Evolutionary conservation across 768 basidiomycete species (phyloP).

Genomic region (Phanerodontia chrysosporium): DNA sequence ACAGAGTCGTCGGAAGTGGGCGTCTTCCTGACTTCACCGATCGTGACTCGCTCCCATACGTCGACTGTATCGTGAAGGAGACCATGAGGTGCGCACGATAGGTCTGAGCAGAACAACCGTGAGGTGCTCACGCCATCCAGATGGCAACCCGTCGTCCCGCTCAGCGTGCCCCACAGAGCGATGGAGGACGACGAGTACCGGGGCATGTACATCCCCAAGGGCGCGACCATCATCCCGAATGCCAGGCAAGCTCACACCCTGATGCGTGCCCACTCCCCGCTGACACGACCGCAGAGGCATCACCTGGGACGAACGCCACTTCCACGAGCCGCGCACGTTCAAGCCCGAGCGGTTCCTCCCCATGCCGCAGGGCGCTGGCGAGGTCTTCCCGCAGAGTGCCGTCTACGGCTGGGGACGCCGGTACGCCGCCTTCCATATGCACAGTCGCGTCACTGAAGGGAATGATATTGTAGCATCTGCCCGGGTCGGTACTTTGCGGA

Average conservation of each 20-base stretch:
- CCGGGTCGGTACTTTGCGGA: conserved; percentile 23
- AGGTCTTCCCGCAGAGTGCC: background rate
- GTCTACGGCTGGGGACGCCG: conserved; percentile 14
- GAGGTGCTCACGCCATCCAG: background rate
- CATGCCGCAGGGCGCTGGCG: conserved; percentile 3
- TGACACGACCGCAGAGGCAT: conserved; percentile 10
- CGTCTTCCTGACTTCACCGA: conserved; percentile 27
- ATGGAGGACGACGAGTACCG: conserved; percentile 26
- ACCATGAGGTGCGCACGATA: conserved; percentile 5
- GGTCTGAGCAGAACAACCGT: background rate
- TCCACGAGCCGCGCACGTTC: conserved; percentile 28
- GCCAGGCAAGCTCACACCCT: conserved; percentile 27
- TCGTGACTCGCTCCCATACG: conserved; percentile 20
- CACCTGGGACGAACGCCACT: conserved; percentile 26
- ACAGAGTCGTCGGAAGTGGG: conserved; percentile 20
- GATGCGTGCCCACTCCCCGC: background rate
- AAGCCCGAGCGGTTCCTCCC: conserved; percentile 11
- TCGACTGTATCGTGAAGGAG: conserved; percentile 22
- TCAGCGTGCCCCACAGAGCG: conserved; percentile 37
- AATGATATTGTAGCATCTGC: conserved; percentile 15
- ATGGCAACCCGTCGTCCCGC: conserved; percentile 18
- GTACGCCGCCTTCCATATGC: conserved; percentile 30
- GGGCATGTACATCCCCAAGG: conserved; percentile 26
- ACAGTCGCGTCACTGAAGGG: conserved; percentile 23
- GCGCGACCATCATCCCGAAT: conserved; percentile 29